Evolutionary conservation across 2,329 filamentous ascomycete genomes (phyloP).

Genomic region (Fusarium subtropicale): DNA sequence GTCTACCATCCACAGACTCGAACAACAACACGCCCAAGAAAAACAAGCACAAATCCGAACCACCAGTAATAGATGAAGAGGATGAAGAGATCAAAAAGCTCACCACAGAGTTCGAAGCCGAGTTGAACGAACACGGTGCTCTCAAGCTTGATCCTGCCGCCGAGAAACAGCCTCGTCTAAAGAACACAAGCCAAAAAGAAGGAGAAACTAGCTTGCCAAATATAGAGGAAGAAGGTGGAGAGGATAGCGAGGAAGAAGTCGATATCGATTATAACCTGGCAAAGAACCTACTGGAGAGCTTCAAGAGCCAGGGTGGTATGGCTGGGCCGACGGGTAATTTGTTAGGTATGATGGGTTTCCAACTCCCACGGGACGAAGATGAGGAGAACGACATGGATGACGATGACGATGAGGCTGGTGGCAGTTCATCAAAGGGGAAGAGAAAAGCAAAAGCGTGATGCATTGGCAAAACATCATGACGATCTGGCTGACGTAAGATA

Average conservation of each 20-base stretch:
- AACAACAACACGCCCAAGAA: slow-evolving; percentile 1
- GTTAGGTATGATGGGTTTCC: slow-evolving; percentile 85
- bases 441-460: slow-evolving; percentile 6
- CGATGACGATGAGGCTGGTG: slow-evolving; percentile 29
- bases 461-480: neutral
- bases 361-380: slow-evolving; percentile 82
- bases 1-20: slow-evolving; percentile 58
- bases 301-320: slow-evolving; percentile 89
- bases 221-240: slow-evolving; percentile 59
- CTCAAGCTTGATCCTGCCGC: slow-evolving; percentile 63
- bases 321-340: slow-evolving; percentile 89
- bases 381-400: slow-evolving; percentile 55
- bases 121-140: slow-evolving; percentile 76
- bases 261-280: slow-evolving; percentile 88
- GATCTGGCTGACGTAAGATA: neutral
- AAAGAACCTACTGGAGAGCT: slow-evolving; percentile 90
- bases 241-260: slow-evolving; percentile 69
- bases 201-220: slow-evolving; percentile 38
- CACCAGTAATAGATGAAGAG: slow-evolving; percentile 59
- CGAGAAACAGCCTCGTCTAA: slow-evolving; percentile 50
- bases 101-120: slow-evolving; percentile 76
- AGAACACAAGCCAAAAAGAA: slow-evolving; percentile 41
- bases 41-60: neutral
- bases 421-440: slow-evolving; percentile 18
- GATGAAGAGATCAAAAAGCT: slow-evolving; percentile 73